Evolutionary conservation across 495 filamentous ascomycete species (phyloP).

Genomic region (Penicillium taxi): DNA sequence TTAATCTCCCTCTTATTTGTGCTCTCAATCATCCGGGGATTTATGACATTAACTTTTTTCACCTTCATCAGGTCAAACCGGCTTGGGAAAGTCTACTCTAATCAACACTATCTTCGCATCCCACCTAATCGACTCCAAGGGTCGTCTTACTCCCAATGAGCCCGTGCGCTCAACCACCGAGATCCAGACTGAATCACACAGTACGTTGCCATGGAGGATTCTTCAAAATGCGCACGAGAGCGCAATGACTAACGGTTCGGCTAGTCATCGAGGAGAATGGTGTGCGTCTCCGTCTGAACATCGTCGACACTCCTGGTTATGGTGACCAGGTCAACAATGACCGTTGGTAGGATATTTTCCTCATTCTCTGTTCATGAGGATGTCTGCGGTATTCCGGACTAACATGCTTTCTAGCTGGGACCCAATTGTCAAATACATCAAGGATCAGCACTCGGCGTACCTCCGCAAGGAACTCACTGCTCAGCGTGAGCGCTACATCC

Average conservation of each 20-base stretch:
- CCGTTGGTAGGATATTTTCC: slow-evolving; percentile 49
- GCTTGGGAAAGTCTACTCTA: slow-evolving; percentile 94
- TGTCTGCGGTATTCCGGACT: slow-evolving; percentile 18
- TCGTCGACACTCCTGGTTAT: slow-evolving; percentile 74
- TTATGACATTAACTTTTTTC: slow-evolving; percentile 10
- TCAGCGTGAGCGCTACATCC: slow-evolving; percentile 97
- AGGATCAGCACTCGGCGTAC: slow-evolving; percentile 99
- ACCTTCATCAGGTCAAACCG: slow-evolving; percentile 73
- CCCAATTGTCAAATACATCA: slow-evolving; percentile 99
- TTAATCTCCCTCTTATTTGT: neutral
- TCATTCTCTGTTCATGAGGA: neutral
- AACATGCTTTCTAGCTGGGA: slow-evolving; percentile 54
- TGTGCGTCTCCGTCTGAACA: slow-evolving; percentile 69
- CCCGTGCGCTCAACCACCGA: slow-evolving; percentile 92
- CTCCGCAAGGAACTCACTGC: slow-evolving; percentile 99
- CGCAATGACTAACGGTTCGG: slow-evolving; percentile 13
- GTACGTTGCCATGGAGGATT: slow-evolving; percentile 30
- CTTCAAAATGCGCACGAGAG: neutral
- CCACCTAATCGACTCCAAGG: slow-evolving; percentile 98
- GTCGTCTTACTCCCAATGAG: slow-evolving; percentile 83
- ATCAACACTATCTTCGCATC: slow-evolving; percentile 99
- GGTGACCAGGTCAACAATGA: slow-evolving; percentile 79
- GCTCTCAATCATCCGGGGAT: neutral
- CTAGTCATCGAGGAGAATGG: slow-evolving; percentile 94
- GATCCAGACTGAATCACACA: slow-evolving; percentile 94